Percentiles rank a stretch among this genome's conserved stretches.
These are phyloP conservation scores for Pascua guehoae DNA, from an alignment of 1,284 basidiomycete genomes.

Conservation along the genomic window DNA sequence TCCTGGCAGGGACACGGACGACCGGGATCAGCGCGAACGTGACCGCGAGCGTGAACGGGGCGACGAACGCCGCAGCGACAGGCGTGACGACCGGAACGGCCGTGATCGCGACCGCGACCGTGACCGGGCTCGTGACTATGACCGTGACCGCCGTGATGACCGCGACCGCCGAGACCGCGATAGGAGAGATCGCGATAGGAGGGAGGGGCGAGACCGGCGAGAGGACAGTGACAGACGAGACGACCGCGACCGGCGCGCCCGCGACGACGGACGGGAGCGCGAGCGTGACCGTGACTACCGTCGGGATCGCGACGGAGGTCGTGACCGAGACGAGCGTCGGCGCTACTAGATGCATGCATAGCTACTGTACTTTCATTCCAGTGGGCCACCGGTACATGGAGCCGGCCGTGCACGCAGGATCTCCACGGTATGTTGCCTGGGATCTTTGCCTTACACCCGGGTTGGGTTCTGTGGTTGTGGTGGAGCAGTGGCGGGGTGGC, in stretches of 20 bases:
- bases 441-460: too few species aligned
- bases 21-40: conserved; percentile 11
- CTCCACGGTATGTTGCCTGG: too few species aligned
- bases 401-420: too few species aligned
- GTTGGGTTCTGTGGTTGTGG: too few species aligned
- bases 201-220: conserved; percentile 6
- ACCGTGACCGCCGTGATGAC: conserved; percentile 8
- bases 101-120: conserved; percentile 13
- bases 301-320: conserved; percentile 1
- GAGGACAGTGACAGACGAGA: conserved; percentile 8
- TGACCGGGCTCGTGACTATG: conserved; percentile 7
- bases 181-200: conserved; percentile 8
- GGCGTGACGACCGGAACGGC: conserved; percentile 24
- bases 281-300: conserved; percentile 3
- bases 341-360: not conserved
- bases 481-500: too few species aligned
- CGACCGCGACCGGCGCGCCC: conserved; percentile 4
- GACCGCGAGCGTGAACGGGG: conserved; percentile 15
- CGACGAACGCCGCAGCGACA: conserved; percentile 19
- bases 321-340: not conserved
- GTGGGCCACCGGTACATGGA: too few species aligned
- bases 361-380: not conserved
- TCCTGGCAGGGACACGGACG: conserved; percentile 11
- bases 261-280: not conserved
- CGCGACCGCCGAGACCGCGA: conserved; percentile 12